phyloP scores from a whole-genome alignment of 2,329 filamentous ascomycete genomes.

The Lasiodiplodia gonubiensis region DNA sequence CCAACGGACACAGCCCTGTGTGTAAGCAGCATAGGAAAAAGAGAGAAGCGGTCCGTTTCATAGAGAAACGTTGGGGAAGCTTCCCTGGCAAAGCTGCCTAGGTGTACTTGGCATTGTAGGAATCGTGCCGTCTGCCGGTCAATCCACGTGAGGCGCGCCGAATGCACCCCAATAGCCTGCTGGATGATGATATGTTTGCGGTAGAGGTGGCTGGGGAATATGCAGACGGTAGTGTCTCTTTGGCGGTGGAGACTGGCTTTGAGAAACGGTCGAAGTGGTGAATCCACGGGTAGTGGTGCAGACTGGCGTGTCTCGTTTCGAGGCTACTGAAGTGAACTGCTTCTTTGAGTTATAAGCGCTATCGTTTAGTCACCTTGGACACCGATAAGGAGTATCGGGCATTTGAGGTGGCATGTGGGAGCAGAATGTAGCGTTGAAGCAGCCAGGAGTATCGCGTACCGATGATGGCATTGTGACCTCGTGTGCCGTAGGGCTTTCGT shows the following conservation, averaged over 20 bases:
- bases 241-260: not conserved
- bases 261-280: not conserved
- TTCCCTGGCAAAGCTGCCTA: not conserved
- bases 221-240: conserved; percentile 6
- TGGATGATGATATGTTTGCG: not conserved
- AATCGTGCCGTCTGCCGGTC: not conserved
- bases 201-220: not conserved
- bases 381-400: conserved; percentile 16
- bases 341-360: not conserved
- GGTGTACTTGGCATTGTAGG: not conserved
- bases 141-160: not conserved
- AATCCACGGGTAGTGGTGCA: not conserved
- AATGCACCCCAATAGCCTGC: conserved; percentile 3
- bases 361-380: conserved; percentile 19
- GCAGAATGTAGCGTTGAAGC: conserved; percentile 8
- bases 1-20: not conserved
- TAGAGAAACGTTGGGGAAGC: not conserved
- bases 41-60: not conserved
- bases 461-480: conserved; percentile 5
- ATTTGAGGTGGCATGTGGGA: conserved; percentile 3
- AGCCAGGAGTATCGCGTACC: conserved; percentile 6
- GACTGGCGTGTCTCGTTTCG: conserved; percentile 11
- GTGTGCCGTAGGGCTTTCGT: conserved; percentile 12
- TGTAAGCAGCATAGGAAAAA: not conserved
- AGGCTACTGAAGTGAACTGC: not conserved